Evolutionary conservation across 2,329 filamentous ascomycete genomes (phyloP).

Genomic region (Aspergillus japonicus): DNA sequence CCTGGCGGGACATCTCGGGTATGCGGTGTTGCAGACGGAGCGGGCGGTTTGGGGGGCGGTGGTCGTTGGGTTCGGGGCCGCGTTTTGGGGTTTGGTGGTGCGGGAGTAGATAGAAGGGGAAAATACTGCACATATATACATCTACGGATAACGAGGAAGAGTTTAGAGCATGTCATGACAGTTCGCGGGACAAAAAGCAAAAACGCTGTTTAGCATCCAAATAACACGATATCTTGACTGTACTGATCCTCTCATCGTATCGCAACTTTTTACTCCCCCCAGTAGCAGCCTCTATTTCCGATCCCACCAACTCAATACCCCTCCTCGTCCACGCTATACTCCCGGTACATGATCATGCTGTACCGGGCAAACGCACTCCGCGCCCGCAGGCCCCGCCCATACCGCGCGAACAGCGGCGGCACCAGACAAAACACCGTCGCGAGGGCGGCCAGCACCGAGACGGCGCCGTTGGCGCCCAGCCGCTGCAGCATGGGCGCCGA

Average conservation of each 20-base stretch:
- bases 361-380: slow-evolving; percentile 37
- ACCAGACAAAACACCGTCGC: slow-evolving; percentile 41
- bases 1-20: slow-evolving; percentile 13
- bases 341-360: slow-evolving; percentile 27
- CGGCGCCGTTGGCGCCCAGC: slow-evolving; percentile 39
- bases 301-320: slow-evolving; percentile 17
- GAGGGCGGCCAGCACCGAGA: slow-evolving; percentile 39
- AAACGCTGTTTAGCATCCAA: too few relatives aligned
- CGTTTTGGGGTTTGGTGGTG: slow-evolving; percentile 23
- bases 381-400: slow-evolving; percentile 33
- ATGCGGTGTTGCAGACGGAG: slow-evolving; percentile 14
- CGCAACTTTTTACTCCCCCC: too few relatives aligned
- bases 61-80: slow-evolving; percentile 10
- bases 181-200: too few relatives aligned
- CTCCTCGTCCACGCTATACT: slow-evolving; percentile 27
- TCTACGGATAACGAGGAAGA: too few relatives aligned
- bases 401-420: slow-evolving; percentile 34
- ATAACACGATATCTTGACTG: too few relatives aligned
- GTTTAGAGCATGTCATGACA: too few relatives aligned
- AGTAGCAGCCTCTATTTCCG: not conserved
- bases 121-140: too few relatives aligned
- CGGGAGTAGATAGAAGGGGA: not conserved
- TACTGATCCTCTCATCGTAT: too few relatives aligned
- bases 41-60: slow-evolving; percentile 18
- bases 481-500: slow-evolving; percentile 38